Conservation (phyloP, 768 basidiomycete species). For the Tulasnella calospora region DNA sequence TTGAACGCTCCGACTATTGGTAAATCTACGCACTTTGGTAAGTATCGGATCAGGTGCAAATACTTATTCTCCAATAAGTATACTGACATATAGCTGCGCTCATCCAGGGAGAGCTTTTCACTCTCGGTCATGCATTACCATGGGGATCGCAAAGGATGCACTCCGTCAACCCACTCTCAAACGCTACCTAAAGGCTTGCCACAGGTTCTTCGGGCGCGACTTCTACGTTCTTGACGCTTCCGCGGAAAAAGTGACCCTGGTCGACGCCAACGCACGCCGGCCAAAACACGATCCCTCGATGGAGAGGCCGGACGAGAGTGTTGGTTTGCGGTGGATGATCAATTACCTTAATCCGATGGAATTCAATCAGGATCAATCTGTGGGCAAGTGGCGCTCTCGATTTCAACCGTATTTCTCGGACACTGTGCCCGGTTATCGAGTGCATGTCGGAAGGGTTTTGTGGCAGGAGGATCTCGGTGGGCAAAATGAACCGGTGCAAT, state of each 20-base stretch:
- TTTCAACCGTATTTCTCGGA: constrained; percentile 7
- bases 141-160: background rate
- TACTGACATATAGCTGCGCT: too few relatives aligned
- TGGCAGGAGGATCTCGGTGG: background rate
- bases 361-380: background rate
- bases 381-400: background rate
- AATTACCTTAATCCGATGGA: constrained; percentile 7
- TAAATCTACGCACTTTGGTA: constrained; percentile 6
- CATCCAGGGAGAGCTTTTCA: background rate
- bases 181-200: background rate
- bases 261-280: background rate
- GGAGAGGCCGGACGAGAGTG: background rate
- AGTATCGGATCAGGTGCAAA: background rate
- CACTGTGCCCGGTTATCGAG: background rate
- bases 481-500: background rate
- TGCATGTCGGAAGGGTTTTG: background rate
- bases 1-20: background rate
- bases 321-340: background rate
- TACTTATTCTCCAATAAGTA: too few relatives aligned
- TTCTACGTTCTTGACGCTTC: background rate
- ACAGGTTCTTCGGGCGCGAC: background rate
- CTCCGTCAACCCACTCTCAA: background rate
- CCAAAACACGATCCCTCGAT: background rate
- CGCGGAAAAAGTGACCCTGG: background rate
- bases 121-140: background rate